Base-by-base conservation (phyloP, 805 yeast genomes). In the Schizosaccharomyces osmophilus region DNA sequence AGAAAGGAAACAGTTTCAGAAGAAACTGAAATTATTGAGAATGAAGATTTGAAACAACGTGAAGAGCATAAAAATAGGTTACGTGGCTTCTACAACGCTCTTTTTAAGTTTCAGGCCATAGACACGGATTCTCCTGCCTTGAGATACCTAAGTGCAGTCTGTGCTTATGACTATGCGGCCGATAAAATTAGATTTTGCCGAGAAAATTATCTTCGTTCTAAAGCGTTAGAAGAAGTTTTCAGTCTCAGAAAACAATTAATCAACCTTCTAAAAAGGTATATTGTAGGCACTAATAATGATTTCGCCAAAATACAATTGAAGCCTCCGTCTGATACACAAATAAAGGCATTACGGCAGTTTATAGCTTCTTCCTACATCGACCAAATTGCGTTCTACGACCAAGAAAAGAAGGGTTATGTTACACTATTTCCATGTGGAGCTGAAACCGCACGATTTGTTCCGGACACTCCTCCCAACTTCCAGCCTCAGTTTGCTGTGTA, bases 331-430 rank as follows among this genome's bases (percentile, higher is more conserved):
- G 78, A 79, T 45, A 69, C 72, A 5, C 98, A 93, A 72, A 69
- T 87, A 4, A 78, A 81, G 61, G 84, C 93, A 0, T 71, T 93
- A 64, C 89, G 87, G 68, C 99, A 93, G 72, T 89, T 93, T 82
- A 76, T 90, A 3, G 80, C 95, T 5, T 83, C 97, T 0, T 98
- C 97, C 0, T 93, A 85, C 67, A 77, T 93, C 48, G 99, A 93
- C 70, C 95, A 86, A 68, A 78, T 90, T 26, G 95, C 95, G 1
- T 79, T 87, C 17, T 77, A 97, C 64, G 89, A 87, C 1, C 97
- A 89, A 68, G 66, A 81, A 41, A 72, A 82, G 5, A 81, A 85
- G 22, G 74, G 84, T 83, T 86, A 85, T 66, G 67, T 78, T 3
- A 78, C 89, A 0, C 73, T 83, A 2, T 72, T 79, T 63, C 65